Evolutionary conservation across 2,329 filamentous ascomycete species (phyloP).

Genomic region (Pyrenophora graminea): DNA sequence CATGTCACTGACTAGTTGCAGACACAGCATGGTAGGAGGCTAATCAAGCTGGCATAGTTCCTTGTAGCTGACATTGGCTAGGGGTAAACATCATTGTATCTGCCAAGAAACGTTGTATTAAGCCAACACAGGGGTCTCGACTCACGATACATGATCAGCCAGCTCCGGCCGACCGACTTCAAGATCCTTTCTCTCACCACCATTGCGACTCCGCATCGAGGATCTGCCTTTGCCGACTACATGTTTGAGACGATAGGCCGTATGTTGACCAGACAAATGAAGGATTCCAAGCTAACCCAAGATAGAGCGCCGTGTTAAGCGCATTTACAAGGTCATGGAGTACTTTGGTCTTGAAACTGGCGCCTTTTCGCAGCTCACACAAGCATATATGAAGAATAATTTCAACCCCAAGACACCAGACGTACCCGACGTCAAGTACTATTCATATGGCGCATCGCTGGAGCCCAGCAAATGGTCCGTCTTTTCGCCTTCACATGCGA

Average conservation of each 20-base stretch:
- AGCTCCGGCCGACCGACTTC: constrained; percentile 64
- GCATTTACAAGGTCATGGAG: constrained; percentile 60
- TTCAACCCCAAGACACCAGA: constrained; percentile 66
- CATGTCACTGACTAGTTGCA: constrained; percentile 28
- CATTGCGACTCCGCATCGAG: constrained; percentile 65
- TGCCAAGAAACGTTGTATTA: constrained; percentile 13
- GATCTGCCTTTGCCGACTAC: constrained; percentile 66
- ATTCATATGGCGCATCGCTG: constrained; percentile 65
- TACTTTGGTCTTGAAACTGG: constrained; percentile 61
- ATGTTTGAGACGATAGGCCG: constrained; percentile 62
- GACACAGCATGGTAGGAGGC: constrained; percentile 59
- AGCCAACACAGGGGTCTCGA: constrained; percentile 59
- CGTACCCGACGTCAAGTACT: constrained; percentile 60
- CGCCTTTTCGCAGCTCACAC: constrained; percentile 65
- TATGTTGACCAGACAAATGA: constrained; percentile 40
- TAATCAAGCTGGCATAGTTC: neutral
- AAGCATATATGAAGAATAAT: constrained; percentile 59
- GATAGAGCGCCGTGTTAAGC: constrained; percentile 54
- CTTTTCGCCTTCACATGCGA: constrained; percentile 60
- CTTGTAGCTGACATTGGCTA: constrained; percentile 30
- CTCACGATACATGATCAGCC: constrained; percentile 67
- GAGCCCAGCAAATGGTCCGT: constrained; percentile 61
- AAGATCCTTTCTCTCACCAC: constrained; percentile 74
- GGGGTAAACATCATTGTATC: constrained; percentile 40
- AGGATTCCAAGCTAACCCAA: constrained; percentile 16